Evolutionary conservation across 1,139 yeast species (phyloP).

Genomic region (Torulaspora pretoriensis): DNA sequence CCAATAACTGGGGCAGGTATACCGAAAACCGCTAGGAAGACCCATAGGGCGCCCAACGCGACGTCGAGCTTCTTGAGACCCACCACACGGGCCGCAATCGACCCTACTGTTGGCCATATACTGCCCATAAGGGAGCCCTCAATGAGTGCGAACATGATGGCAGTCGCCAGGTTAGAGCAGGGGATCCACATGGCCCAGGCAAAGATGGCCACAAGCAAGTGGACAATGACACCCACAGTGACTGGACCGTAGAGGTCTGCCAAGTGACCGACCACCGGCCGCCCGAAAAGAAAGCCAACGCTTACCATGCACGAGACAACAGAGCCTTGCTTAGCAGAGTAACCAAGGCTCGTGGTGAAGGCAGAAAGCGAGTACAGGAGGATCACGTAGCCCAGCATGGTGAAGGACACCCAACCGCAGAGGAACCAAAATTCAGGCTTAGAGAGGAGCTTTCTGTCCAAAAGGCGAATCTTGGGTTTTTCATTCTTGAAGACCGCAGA

Average conservation of each 20-base stretch:
- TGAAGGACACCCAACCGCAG: slow-evolving; percentile 49
- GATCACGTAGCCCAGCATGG: slow-evolving; percentile 54
- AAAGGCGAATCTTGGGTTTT: slow-evolving; percentile 17
- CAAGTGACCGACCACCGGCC: slow-evolving; percentile 54
- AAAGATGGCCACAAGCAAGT: slow-evolving; percentile 35
- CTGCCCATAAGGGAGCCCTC: slow-evolving; percentile 53
- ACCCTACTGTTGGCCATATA: slow-evolving; percentile 40
- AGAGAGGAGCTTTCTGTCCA: slow-evolving; percentile 34
- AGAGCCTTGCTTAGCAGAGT: slow-evolving; percentile 53
- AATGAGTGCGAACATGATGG: slow-evolving; percentile 45
- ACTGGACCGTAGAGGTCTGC: slow-evolving; percentile 56
- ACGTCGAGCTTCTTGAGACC: slow-evolving; percentile 50
- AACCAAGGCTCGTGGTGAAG: slow-evolving; percentile 57
- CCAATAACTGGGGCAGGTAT: slow-evolving; percentile 48
- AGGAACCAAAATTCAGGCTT: slow-evolving; percentile 42
- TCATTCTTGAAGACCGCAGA: slow-evolving; percentile 35
- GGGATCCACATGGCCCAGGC: slow-evolving; percentile 62
- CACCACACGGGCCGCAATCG: slow-evolving; percentile 41
- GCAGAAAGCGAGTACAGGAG: slow-evolving; percentile 57
- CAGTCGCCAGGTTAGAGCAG: slow-evolving; percentile 50
- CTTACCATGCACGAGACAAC: slow-evolving; percentile 55
- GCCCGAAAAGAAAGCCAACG: slow-evolving; percentile 58
- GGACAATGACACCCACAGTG: slow-evolving; percentile 42
- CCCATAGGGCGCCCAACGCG: slow-evolving; percentile 48
- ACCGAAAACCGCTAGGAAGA: slow-evolving; percentile 45